Base-by-base conservation (phyloP, 164 flowering plant species). In the Magnolia officinalis region DNA sequence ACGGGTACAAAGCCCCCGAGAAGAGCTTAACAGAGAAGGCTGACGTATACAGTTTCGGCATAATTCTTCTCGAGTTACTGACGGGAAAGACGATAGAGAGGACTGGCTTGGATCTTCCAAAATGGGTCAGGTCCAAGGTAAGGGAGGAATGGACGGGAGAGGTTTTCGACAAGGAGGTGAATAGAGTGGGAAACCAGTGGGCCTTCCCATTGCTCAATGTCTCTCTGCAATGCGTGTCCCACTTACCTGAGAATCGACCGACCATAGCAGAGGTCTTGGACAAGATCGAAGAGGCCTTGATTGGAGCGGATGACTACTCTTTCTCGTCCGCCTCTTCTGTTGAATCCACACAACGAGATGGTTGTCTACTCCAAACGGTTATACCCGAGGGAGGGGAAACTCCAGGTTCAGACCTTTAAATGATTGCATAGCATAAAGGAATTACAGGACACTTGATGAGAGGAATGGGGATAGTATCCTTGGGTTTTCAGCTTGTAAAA, bases 121-220 rank as follows among this genome's bases (percentile, higher is more conserved):
- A 84, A 71, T 90, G 94, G 94, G 94, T 89, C 5, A 85, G 74
- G 64, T 74, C 91, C 74, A 87, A 83, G 83, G 89, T 90, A 61
- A 86, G 88, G 74, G 94, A 89, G 77, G 94, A 90, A 78, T 89
- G 94, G 92, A 90, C 92, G 0, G 91, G 89, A 16, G 92, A 90
- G 63, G 94, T 90, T 0, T 89, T 90, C 59, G 94, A 89, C 81
- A 89, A 80, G 77, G 90, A 86, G 70, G 83, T 88, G n/a, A 71
- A 63, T 50, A 76, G 71, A 31, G 69, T 68, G 13, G 90, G 81
- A 18, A 81, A 66, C 64, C 80, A 84, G 5, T 83, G 86, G 84
- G 89, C 88, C 31, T 84, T 90, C 64, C 85, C 90, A 4, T 49
- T 89, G 76, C 83, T 90, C 14, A 85, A 86, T 50, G 19, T 89